A percentile compares a stretch with the other conserved stretches of the same genome.
phyloP scores from a whole-genome alignment of 495 filamentous ascomycete species.

The Penicillium silybi region DNA sequence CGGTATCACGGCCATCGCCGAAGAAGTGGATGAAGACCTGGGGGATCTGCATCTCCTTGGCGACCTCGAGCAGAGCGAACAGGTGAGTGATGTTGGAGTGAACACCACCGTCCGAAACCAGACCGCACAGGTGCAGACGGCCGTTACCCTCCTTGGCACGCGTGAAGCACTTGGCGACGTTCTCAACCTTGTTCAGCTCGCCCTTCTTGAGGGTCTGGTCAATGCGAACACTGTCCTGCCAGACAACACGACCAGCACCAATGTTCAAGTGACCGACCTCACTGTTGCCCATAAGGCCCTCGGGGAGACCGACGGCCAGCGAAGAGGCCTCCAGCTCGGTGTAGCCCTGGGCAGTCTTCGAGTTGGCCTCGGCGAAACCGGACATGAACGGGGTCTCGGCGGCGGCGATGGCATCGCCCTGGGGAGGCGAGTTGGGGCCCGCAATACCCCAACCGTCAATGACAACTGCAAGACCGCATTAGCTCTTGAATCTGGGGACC shows the following conservation, averaged over 20 bases:
- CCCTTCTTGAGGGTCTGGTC: constrained; percentile 91
- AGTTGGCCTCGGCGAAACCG: constrained; percentile 57
- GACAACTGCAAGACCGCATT: constrained; percentile 59
- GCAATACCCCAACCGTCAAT: constrained; percentile 98
- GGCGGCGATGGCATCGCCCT: constrained; percentile 91
- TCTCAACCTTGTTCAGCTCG: constrained; percentile 72
- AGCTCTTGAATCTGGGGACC: constrained; percentile 13
- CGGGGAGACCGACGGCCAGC: constrained; percentile 88
- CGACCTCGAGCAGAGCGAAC: constrained; percentile 77
- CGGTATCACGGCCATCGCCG: constrained; percentile 94
- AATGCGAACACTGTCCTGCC: constrained; percentile 98
- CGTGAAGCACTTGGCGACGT: constrained; percentile 71
- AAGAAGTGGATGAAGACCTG: constrained; percentile 99
- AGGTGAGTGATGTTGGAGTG: constrained; percentile 94
- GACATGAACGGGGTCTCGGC: constrained; percentile 93
- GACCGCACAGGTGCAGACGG: constrained; percentile 82
- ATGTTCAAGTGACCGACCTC: constrained; percentile 99
- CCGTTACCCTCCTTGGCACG: constrained; percentile 85
- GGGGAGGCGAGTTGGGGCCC: constrained; percentile 65
- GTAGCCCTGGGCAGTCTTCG: constrained; percentile 70
- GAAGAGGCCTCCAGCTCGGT: constrained; percentile 93
- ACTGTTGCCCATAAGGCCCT: constrained; percentile 97
- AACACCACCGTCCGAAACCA: constrained; percentile 93
- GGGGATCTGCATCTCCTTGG: constrained; percentile 81
- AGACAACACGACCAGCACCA: constrained; percentile 94